phyloP scores from a whole-genome alignment of 2,329 filamentous ascomycete species.

The Hypoxylon sp. region DNA sequence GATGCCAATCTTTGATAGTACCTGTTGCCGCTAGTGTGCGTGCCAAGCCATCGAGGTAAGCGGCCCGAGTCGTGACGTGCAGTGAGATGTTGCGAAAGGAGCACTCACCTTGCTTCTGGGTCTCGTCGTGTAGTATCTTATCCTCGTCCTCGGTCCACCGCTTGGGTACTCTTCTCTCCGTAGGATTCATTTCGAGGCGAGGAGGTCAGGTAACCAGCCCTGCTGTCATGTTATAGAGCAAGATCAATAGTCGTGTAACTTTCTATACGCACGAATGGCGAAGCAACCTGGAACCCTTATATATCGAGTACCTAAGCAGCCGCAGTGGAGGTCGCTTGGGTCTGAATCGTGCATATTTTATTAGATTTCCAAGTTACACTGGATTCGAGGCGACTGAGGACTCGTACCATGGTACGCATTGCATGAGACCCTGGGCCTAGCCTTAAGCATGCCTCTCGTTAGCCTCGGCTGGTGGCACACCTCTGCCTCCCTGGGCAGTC shows the following conservation, averaged over 20 bases:
- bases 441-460: neutral
- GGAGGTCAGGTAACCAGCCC: too few relatives aligned
- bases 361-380: neutral
- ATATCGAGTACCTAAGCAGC: neutral
- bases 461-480: neutral
- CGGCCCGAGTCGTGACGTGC: neutral
- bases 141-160: conserved; percentile 33
- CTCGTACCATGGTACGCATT: neutral
- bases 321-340: neutral
- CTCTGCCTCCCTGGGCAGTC: too few relatives aligned
- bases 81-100: neutral
- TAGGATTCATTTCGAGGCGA: conserved; percentile 12
- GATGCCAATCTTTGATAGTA: conserved; percentile 22
- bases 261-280: neutral
- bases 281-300: neutral
- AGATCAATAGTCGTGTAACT: neutral
- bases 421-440: neutral
- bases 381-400: neutral
- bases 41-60: neutral
- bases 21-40: neutral
- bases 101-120: conserved; percentile 26
- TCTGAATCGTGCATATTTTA: neutral
- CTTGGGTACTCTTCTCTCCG: conserved; percentile 24
- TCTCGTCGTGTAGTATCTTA: conserved; percentile 28
- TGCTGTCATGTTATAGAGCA: too few relatives aligned